Evolutionary conservation across 352 stramenopile genomes (phyloP).

Genomic region (Pythium rishiriense): DNA sequence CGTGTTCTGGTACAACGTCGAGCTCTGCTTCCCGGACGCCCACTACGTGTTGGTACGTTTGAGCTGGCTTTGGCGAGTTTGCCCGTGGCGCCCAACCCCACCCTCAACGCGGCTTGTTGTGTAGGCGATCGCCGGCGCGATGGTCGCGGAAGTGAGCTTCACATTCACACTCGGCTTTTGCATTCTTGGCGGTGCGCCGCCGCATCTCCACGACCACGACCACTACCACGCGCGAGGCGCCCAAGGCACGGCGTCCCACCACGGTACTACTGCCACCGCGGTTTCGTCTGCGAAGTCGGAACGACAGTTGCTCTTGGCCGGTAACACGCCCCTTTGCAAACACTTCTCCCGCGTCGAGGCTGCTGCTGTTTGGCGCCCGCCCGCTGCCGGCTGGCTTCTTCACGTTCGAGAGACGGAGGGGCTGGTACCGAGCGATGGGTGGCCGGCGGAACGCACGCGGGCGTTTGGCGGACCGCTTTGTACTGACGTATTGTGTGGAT

Average conservation of each 20-base stretch:
- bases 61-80: too few species aligned
- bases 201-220: conserved; percentile 21
- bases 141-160: conserved; percentile 74
- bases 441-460: not conserved
- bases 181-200: conserved; percentile 48
- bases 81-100: too few species aligned
- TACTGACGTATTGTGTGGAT: conserved; percentile 9
- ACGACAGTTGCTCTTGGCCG: conserved; percentile 74
- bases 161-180: conserved; percentile 72
- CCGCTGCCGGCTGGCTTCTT: conserved; percentile 9
- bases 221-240: conserved; percentile 7
- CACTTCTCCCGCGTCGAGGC: conserved; percentile 3
- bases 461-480: not conserved
- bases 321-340: conserved; percentile 34
- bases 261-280: conserved; percentile 47
- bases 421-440: conserved; percentile 4
- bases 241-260: conserved; percentile 31
- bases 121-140: conserved; percentile 53
- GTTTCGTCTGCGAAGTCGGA: conserved; percentile 47
- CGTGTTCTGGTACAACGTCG: conserved; percentile 64
- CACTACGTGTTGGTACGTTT: conserved; percentile 73
- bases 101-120: not conserved
- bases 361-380: conserved; percentile 9
- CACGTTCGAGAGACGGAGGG: not conserved
- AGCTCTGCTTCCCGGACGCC: conserved; percentile 72